phyloP scores from a whole-genome alignment of 2,329 filamentous ascomycete genomes.

The Penicillium hordei region DNA sequence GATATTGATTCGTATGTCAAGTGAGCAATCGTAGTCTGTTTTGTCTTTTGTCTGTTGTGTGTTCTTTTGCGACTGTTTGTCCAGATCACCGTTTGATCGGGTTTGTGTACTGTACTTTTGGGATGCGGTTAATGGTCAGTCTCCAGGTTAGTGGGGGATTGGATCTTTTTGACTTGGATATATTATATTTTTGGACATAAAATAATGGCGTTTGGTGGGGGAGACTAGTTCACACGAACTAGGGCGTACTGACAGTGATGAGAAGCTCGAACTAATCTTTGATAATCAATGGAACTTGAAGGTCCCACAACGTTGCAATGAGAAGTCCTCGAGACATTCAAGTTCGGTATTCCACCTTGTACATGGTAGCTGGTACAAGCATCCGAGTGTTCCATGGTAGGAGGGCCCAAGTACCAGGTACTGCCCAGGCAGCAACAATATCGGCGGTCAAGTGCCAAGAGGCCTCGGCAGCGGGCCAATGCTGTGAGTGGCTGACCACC shows the following conservation, averaged over 20 bases:
- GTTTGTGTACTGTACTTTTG: constrained; percentile 4
- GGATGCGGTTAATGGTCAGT: neutral
- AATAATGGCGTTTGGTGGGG: neutral
- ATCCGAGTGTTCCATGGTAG: neutral
- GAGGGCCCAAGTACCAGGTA: constrained; percentile 1
- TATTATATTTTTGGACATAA: neutral
- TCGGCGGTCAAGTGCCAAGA: constrained; percentile 18
- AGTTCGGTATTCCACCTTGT: neutral
- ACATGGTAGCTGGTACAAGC: constrained; percentile 3
- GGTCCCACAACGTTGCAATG: neutral
- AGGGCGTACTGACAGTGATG: neutral
- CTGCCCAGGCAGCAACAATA: constrained; percentile 25
- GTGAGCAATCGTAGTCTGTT: constrained; percentile 31
- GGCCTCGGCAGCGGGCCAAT: neutral
- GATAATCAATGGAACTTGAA: neutral
- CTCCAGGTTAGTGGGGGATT: neutral
- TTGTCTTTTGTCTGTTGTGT: constrained; percentile 13
- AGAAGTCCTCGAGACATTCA: neutral
- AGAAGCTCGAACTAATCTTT: constrained; percentile 2
- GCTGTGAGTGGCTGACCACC: neutral
- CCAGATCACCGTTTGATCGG: neutral
- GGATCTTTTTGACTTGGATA: neutral
- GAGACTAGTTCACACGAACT: neutral
- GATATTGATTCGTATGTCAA: constrained; percentile 40
- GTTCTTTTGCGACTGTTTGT: constrained; percentile 1